Evolutionary conservation across 108 stramenopile genomes (phyloP).

Genomic region (Asterionellopsis glacialis): DNA sequence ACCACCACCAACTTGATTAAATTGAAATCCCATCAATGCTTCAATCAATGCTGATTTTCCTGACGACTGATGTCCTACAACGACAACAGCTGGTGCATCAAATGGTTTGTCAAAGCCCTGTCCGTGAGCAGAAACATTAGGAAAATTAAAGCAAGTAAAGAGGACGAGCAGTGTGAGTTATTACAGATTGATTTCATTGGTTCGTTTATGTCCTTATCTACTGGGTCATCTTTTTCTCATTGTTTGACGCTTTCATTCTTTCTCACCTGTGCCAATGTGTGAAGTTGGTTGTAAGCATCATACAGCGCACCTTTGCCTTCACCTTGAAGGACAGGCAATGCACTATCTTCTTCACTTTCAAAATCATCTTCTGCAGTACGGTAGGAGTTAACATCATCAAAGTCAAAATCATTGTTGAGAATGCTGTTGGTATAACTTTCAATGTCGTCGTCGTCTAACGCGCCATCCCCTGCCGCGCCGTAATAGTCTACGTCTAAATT

Average conservation of each 20-base stretch:
- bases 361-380: no score
- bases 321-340: no score
- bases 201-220: not conserved
- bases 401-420: no score
- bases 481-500: no score
- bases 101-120: conserved; percentile 92
- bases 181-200: not conserved
- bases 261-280: conserved; percentile 85
- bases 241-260: not conserved
- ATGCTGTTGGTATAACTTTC: no score
- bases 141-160: conserved; percentile 5
- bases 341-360: no score
- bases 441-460: no score
- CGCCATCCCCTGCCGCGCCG: no score
- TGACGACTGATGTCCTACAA: conserved; percentile 90
- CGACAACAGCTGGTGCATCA: conserved; percentile 92
- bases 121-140: not conserved
- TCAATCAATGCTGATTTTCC: conserved; percentile 93
- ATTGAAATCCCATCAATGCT: conserved; percentile 95
- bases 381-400: no score
- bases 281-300: conserved; percentile 90
- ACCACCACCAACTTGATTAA: conserved; percentile 94
- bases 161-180: not conserved
- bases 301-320: conserved; percentile 58
- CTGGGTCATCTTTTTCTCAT: not conserved